Evolutionary conservation across 2,329 filamentous ascomycete genomes (phyloP).

Genomic region (Talaromyces sp.): DNA sequence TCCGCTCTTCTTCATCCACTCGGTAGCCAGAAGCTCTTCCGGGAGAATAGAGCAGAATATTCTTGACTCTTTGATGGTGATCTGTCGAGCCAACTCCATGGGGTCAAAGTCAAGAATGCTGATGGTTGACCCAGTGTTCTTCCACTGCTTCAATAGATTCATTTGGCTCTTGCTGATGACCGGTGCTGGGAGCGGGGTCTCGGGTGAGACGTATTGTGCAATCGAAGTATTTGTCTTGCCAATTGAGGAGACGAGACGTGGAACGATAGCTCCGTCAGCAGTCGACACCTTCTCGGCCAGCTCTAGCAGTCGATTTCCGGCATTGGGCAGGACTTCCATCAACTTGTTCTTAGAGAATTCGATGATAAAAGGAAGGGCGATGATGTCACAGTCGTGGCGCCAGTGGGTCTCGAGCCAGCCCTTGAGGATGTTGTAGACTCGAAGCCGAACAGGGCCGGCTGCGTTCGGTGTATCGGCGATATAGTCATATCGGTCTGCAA

Average conservation of each 20-base stretch:
- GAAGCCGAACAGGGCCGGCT: constrained; percentile 74
- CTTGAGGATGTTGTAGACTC: constrained; percentile 96
- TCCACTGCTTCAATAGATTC: constrained; percentile 68
- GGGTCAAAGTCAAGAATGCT: constrained; percentile 88
- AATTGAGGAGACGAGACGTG: constrained; percentile 77
- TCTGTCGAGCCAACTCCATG: constrained; percentile 82
- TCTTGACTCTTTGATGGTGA: constrained; percentile 86
- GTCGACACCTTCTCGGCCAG: constrained; percentile 74
- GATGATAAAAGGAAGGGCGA: constrained; percentile 70
- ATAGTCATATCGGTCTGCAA: constrained; percentile 92
- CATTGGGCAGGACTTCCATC: constrained; percentile 64
- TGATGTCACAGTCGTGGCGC: constrained; percentile 74
- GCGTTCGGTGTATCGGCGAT: constrained; percentile 73
- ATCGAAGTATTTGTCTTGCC: constrained; percentile 80
- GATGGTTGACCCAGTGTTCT: constrained; percentile 64
- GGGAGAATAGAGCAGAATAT: constrained; percentile 90
- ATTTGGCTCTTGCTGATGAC: constrained; percentile 73
- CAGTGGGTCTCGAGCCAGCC: constrained; percentile 96
- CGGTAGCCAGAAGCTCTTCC: constrained; percentile 83
- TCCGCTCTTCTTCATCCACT: constrained; percentile 88
- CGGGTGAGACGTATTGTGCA: constrained; percentile 65
- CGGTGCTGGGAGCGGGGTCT: constrained; percentile 67
- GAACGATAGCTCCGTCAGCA: constrained; percentile 70
- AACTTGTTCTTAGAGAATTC: constrained; percentile 76
- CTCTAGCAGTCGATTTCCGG: constrained; percentile 75